Evolutionary conservation across 768 basidiomycete species (phyloP).

Genomic region (Naganishia vaughanmartiniae): DNA sequence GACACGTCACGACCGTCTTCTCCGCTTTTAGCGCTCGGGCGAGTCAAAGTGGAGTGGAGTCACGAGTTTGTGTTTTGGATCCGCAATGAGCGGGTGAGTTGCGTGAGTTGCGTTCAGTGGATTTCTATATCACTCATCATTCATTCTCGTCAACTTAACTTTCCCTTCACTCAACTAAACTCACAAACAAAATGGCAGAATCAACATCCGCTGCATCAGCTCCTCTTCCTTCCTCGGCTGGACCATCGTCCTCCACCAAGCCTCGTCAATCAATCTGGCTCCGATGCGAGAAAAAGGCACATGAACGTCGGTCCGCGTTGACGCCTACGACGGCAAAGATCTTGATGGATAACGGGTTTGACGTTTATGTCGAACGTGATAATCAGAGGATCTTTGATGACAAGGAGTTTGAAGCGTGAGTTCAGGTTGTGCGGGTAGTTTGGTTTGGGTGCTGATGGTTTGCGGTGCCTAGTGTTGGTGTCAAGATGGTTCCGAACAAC

Average conservation of each 20-base stretch:
- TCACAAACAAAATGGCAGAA: conserved; percentile 25
- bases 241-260: conserved; percentile 46
- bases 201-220: conserved; percentile 30
- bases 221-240: conserved; percentile 40
- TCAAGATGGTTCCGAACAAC: conserved; percentile 79
- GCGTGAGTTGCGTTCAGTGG: not conserved
- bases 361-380: conserved; percentile 87
- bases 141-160: not conserved
- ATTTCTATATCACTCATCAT: not conserved
- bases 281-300: conserved; percentile 93
- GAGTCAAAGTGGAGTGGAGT: not conserved
- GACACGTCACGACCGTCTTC: conserved; percentile 1
- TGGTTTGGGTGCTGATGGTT: conserved; percentile 2
- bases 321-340: conserved; percentile 86
- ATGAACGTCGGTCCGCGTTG: conserved; percentile 86
- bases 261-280: conserved; percentile 70
- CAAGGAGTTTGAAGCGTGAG: conserved; percentile 86
- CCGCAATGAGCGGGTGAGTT: too few relatives aligned
- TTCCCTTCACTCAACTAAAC: not conserved
- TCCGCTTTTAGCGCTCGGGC: conserved; percentile 8
- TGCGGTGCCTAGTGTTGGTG: conserved; percentile 68
- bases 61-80: not conserved
- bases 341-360: conserved; percentile 84
- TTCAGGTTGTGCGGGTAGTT: conserved; percentile 29
- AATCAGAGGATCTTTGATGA: conserved; percentile 91